These are phyloP conservation scores for Flaveria sonorensis DNA, from an alignment of 129 eudicot genomes.

Conservation along the genomic window DNA sequence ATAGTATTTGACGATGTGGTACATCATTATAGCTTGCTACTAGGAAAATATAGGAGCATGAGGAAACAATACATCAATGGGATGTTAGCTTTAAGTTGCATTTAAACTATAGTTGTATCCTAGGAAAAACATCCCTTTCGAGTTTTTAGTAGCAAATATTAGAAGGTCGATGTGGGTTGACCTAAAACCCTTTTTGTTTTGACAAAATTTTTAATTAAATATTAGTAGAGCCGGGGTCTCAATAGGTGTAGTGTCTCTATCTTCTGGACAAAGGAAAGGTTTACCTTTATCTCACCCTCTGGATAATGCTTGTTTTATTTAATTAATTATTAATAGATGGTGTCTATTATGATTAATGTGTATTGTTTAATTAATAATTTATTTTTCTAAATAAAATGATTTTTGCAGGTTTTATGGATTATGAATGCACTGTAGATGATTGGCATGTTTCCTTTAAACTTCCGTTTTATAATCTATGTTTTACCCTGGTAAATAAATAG, in stretches of 20 bases:
- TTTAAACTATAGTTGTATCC: conserved; percentile 13
- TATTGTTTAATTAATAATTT: not conserved
- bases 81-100: conserved; percentile 50
- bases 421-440: not conserved
- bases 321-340: not conserved
- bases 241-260: too few relatives aligned
- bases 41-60: conserved; percentile 57
- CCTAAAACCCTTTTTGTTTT: not conserved
- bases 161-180: not conserved
- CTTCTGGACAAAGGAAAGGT: too few relatives aligned
- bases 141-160: too few relatives aligned
- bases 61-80: conserved; percentile 60
- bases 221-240: not conserved
- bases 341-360: not conserved
- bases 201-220: not conserved
- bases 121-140: too few relatives aligned
- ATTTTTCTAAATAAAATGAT: not conserved
- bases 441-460: not conserved
- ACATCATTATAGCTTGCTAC: conserved; percentile 41
- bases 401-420: not conserved
- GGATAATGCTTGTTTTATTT: not conserved
- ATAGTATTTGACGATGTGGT: conserved; percentile 51
- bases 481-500: not conserved
- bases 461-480: not conserved
- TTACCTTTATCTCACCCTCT: too few relatives aligned